Percentiles rank a stretch among this genome's conserved stretches.
Evolutionary conservation across 2,329 filamentous ascomycete species (phyloP).

Genomic region (Apiospora phragmitis): DNA sequence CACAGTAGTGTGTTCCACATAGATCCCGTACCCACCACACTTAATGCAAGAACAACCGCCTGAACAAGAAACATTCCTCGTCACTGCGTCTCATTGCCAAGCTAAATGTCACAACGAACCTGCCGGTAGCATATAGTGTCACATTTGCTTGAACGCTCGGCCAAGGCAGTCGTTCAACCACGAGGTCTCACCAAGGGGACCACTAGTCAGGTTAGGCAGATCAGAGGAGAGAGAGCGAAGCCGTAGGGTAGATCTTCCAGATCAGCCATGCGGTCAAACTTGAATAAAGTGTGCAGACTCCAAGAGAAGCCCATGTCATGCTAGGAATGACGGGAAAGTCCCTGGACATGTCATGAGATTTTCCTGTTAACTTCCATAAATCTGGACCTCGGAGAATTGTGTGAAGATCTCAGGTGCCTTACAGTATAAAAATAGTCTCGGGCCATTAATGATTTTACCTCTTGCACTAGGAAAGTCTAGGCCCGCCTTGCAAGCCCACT

Average conservation of each 20-base stretch:
- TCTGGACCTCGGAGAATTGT: not conserved
- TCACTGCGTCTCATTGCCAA: not conserved
- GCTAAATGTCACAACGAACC: not conserved
- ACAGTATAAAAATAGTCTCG: not conserved
- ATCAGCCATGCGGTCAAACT: not conserved
- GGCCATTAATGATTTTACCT: not conserved
- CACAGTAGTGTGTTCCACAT: not conserved
- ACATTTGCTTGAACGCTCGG: not conserved
- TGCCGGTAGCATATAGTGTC: not conserved
- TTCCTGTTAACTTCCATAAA: no score
- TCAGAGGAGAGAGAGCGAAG: not conserved
- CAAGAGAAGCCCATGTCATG: not conserved
- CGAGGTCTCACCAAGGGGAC: not conserved
- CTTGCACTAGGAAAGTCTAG: not conserved
- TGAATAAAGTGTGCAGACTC: not conserved
- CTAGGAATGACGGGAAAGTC: no score
- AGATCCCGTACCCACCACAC: not conserved
- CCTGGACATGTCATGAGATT: no score
- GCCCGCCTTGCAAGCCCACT: not conserved
- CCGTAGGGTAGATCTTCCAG: not conserved
- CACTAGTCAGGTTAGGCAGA: not conserved
- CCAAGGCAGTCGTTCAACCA: not conserved
- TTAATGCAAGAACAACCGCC: not conserved
- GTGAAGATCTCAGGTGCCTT: not conserved
- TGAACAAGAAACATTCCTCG: not conserved